These are phyloP conservation scores for Thraustochytrium sp. DNA, from an alignment of 352 stramenopile genomes.

Conservation along the genomic window DNA sequence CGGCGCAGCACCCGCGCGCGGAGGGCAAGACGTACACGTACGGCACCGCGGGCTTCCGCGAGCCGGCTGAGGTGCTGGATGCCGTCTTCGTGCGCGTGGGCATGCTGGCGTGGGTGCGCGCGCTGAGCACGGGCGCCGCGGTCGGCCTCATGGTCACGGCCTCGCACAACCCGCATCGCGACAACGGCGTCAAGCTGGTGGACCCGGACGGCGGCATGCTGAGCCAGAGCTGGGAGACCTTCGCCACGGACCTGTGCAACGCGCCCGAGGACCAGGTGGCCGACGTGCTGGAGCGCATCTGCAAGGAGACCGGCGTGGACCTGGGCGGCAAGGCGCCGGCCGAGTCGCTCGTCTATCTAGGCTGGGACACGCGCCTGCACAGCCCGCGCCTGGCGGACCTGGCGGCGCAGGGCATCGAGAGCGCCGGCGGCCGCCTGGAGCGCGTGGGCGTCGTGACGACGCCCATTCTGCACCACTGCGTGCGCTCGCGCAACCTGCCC, in stretches of 20 bases:
- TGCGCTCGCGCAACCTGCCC: constrained; percentile 74
- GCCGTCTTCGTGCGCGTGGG: constrained; percentile 86
- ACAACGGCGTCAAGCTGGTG: constrained; percentile 90
- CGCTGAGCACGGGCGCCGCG: neutral
- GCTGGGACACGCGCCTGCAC: constrained; percentile 76
- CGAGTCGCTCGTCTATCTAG: constrained; percentile 72
- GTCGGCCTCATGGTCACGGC: constrained; percentile 88
- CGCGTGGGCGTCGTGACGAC: constrained; percentile 94
- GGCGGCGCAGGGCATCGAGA: constrained; percentile 73
- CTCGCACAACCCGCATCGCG: constrained; percentile 79
- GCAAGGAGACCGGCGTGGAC: constrained; percentile 61
- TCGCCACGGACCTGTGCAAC: constrained; percentile 72
- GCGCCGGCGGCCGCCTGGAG: constrained; percentile 76
- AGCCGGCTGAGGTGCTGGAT: constrained; percentile 74
- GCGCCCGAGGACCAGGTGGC: constrained; percentile 68
- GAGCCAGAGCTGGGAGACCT: constrained; percentile 75
- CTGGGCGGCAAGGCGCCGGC: constrained; percentile 50
- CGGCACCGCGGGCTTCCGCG: constrained; percentile 90
- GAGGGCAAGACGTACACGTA: constrained; percentile 65
- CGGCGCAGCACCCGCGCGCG: constrained; percentile 46
- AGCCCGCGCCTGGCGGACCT: constrained; percentile 65
- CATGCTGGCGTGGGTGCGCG: constrained; percentile 60
- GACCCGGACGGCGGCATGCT: constrained; percentile 88
- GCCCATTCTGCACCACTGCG: constrained; percentile 92
- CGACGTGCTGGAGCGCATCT: constrained; percentile 18